Evolutionary conservation across 345 rosid species (phyloP), one percentile per base, ranked within the genome.

Genomic region (Firmiana major): DNA sequence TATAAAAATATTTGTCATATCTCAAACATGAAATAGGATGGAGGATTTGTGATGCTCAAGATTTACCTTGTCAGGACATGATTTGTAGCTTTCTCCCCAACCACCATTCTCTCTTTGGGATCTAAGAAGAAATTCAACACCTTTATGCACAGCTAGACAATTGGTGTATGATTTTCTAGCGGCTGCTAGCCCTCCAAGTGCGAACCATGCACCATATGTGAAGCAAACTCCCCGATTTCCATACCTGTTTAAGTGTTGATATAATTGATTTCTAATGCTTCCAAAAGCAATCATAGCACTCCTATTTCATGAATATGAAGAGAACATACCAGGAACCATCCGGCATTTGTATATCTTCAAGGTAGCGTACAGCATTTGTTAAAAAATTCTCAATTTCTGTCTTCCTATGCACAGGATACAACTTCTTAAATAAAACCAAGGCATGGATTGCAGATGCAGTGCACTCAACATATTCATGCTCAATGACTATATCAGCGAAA

Each of bases 51-150:
- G 24, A 34, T 0, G 0, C 17, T 17, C 8, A 38, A 43, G 45
- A 26, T 24, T 16, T 51, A 87, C 91, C 87, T 79, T 77, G 2
- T 84, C 77, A n/a, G 88, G 89, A 73, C 92, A 90, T 65, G 92
- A 88, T 57, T 81, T 80, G 58, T 79, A 83, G 84, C 87, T 87
- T 76, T 87, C 92, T 21, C 88, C 89, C 90, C 89, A 89, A 3
- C 90, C 90, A 54, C 93, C 93, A 75, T 87, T 79, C 6, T 74
- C 87, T 74, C 58, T 84, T 66, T 89, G 91, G 36, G 53, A 11
- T 55, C 3, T 21, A 2, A 88, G 82, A 22, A 87, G 78, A 26
- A 87, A 87, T 6, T 87, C 77, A 19, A 84, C 87, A 55, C 86
- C 87, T 54, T 74, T 81, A 0, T 82, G 89, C 53, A 85, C 51